Percentiles rank a stretch among this genome's conserved stretches.
These are phyloP conservation scores for Byssothecium circinans DNA, from an alignment of 2,329 filamentous ascomycete genomes.

Conservation along the genomic window DNA sequence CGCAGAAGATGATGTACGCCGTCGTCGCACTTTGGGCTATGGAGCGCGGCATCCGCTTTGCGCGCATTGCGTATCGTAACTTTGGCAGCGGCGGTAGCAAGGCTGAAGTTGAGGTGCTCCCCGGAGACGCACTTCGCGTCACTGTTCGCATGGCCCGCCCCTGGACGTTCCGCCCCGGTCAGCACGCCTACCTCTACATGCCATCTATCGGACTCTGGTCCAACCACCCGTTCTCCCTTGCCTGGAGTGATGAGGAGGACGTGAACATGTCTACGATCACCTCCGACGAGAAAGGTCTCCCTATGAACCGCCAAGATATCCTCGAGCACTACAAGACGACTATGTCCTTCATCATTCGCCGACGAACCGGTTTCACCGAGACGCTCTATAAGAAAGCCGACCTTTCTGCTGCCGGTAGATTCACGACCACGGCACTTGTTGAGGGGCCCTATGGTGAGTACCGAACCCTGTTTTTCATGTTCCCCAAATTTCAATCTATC, in stretches of 20 bases:
- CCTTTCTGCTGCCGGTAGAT: slow-evolving; percentile 53
- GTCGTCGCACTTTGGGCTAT: slow-evolving; percentile 68
- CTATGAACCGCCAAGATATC: slow-evolving; percentile 55
- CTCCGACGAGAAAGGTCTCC: slow-evolving; percentile 49
- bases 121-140: slow-evolving; percentile 73
- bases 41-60: slow-evolving; percentile 58
- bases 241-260: slow-evolving; percentile 70
- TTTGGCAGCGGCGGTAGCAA: slow-evolving; percentile 69
- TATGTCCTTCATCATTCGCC: slow-evolving; percentile 82
- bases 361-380: slow-evolving; percentile 85
- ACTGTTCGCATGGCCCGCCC: slow-evolving; percentile 74
- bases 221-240: slow-evolving; percentile 78
- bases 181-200: slow-evolving; percentile 80
- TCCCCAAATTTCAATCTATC: slow-evolving; percentile 28
- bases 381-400: slow-evolving; percentile 73
- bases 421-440: slow-evolving; percentile 71
- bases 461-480: slow-evolving; percentile 21
- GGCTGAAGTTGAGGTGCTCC: slow-evolving; percentile 73
- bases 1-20: slow-evolving; percentile 63
- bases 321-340: slow-evolving; percentile 55
- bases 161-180: slow-evolving; percentile 74
- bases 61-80: slow-evolving; percentile 62
- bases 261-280: slow-evolving; percentile 29
- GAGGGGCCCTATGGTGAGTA: slow-evolving; percentile 77
- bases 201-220: slow-evolving; percentile 71